Evolutionary conservation across 2,329 filamentous ascomycete species (phyloP), one percentile per base, ranked within the genome.

Genomic region (Penicillium polonicum): DNA sequence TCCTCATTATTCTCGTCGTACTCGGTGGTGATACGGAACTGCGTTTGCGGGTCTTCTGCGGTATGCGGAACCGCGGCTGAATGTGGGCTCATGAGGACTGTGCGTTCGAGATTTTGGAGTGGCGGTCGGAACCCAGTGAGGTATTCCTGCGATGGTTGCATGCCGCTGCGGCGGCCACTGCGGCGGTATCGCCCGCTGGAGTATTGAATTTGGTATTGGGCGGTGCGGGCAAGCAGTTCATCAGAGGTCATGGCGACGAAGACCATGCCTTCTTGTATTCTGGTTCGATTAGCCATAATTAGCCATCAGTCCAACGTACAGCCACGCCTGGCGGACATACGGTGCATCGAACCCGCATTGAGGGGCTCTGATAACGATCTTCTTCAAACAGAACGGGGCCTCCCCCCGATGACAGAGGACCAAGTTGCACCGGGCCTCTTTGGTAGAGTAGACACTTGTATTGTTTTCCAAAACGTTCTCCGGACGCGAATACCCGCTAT

Each of bases 251-350:
- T 96, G 45, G 90, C 85, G 29, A 97, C 83, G 70, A 97, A 97
- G 1, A 97, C 85, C 83, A 97, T 88, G 44, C 94, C 93, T 81
- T 96, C 90, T 74, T 93, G 88, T 52, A 96, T 88, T 53, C 90
- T 93, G 71, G 46, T 54, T 55, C 60, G 25, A 35, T 57, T 42
- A 57, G 57, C 25, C 42, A 41, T 7, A 10, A 50, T 67, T 80
- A 35, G 19, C 29, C 3, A 36, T 36, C 63, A 81, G 75, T 44
- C 60, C 59, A 46, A 58, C 19, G 42, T 35, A 21, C 50, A 41
- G 17, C 5, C 29, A 53, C 42, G 15, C 12, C 38, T 19, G 48
- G 50, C 58, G 21, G 19, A 85, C 90, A 75, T 85, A 95, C 90
- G 92, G 92, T 66, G 91, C 88, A 59, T 91, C 92, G 74, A 92